A percentile compares a stretch with the other conserved stretches of the same genome.
Evolutionary conservation across 768 basidiomycete species (phyloP).

Genomic region (Russula vinacea): DNA sequence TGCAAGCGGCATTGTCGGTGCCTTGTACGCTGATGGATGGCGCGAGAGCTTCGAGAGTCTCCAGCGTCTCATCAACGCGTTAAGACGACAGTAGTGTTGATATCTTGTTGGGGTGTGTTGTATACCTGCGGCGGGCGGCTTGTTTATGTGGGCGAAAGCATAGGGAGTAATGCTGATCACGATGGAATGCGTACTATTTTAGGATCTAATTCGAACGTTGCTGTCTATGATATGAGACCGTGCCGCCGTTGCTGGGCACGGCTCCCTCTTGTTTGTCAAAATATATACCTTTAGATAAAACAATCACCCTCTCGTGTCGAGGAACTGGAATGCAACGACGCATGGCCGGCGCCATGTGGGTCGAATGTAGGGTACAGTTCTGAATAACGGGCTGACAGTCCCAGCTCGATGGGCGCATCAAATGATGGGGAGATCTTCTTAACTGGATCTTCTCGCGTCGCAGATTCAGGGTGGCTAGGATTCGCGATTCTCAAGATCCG

Average conservation of each 20-base stretch:
- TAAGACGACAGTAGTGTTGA: slow-evolving; percentile 31
- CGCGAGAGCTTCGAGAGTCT: slow-evolving; percentile 43
- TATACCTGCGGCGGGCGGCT: slow-evolving; percentile 19
- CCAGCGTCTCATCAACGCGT: slow-evolving; percentile 41
- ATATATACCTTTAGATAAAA: background rate
- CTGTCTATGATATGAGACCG: slow-evolving; percentile 4
- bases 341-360: background rate
- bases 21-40: slow-evolving; percentile 51
- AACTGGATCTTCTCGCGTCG: no score
- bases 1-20: slow-evolving; percentile 46
- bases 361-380: no score
- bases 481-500: no score
- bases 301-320: no score
- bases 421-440: no score
- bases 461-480: background rate
- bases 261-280: background rate
- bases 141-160: slow-evolving; percentile 6
- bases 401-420: background rate
- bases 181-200: slow-evolving; percentile 12
- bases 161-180: slow-evolving; percentile 7
- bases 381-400: background rate
- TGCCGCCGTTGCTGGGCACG: background rate
- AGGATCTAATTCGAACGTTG: slow-evolving; percentile 20
- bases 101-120: background rate
- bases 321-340: background rate